Evolutionary conservation across 148 eudicot species (phyloP), one percentile per base, ranked within the genome.

Genomic region (Rhododendron williamsianum): DNA sequence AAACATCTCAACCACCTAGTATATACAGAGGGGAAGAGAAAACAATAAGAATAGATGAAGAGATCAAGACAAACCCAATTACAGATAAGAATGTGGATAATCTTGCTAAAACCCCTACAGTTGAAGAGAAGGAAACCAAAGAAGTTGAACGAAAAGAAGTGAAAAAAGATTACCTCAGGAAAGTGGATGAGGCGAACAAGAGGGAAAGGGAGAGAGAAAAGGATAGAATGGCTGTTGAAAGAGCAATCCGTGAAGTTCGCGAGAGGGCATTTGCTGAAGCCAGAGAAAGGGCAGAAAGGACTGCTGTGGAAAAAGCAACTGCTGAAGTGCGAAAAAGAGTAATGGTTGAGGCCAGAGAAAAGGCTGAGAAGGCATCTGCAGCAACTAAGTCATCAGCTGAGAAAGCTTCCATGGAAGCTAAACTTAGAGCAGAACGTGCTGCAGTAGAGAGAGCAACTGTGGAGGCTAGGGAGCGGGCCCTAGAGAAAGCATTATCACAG

Each of bases 391-490:
- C 91, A 74, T 77, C 89, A 67, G 82, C 89, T 73, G 98, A 94
- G 51, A 97, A 93, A 89, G 93, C 93, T 83, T 89, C 94, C 10
- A 76, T 80, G 10, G 94, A 94, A 83, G 95, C 98, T 74, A 97
- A 93, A 88, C 94, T 92, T 76, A 93, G 88, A 88, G 92, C 94
- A 33, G 98, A 97, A 89, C 98, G 99, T 27, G 99, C 98, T 89
- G 98, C 98, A 52, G 99, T 97, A 45, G 99, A 97, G 87, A 89
- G 98, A 89, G 99, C 98, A 18, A 93, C 95, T 72, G 91, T 92
- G 41, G 99, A 97, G 92, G 99, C 99, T 90, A 92, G 98, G 85
- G 96, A 94, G 85, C 99, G 99, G 83, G 99, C 99, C 76, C 87
- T 95, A 78, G 95, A 92, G 83, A 95, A 92, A 90, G 92, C 98